These are phyloP conservation scores for Saccharomycopsis vini DNA, from an alignment of 805 yeast species.

Conservation along the genomic window DNA sequence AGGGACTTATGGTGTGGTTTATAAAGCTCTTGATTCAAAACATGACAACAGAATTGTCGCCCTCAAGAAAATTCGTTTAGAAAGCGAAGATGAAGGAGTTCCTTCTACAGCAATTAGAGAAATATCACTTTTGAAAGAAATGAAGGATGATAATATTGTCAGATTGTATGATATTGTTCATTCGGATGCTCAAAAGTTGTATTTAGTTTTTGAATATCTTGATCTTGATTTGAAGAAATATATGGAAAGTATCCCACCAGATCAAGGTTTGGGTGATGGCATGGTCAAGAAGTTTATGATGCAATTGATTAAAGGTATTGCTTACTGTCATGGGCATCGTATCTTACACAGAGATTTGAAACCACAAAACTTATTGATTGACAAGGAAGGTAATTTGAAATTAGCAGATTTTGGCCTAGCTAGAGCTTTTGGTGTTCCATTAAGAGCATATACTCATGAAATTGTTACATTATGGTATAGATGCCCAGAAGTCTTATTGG, in stretches of 20 bases:
- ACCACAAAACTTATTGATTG: slow-evolving; percentile 91
- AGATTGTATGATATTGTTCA: slow-evolving; percentile 89
- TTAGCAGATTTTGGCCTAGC: slow-evolving; percentile 93
- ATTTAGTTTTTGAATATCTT: slow-evolving; percentile 86
- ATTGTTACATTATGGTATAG: slow-evolving; percentile 98
- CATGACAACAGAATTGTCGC: slow-evolving; percentile 95
- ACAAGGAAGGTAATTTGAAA: slow-evolving; percentile 90
- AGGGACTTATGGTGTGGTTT: slow-evolving; percentile 97
- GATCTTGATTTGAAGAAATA: slow-evolving; percentile 93
- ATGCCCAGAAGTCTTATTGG: slow-evolving; percentile 90
- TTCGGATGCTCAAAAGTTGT: slow-evolving; percentile 84
- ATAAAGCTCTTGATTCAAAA: slow-evolving; percentile 83
- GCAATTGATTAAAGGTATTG: slow-evolving; percentile 84
- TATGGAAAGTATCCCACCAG: slow-evolving; percentile 91
- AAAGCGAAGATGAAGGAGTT: slow-evolving; percentile 96
- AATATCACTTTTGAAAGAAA: slow-evolving; percentile 85
- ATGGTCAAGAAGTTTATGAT: slow-evolving; percentile 89
- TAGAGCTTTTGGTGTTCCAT: slow-evolving; percentile 94
- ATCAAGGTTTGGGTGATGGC: slow-evolving; percentile 80
- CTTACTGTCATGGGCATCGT: slow-evolving; percentile 90
- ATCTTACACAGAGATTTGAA: slow-evolving; percentile 92
- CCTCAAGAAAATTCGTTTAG: slow-evolving; percentile 86
- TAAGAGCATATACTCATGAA: slow-evolving; percentile 94
- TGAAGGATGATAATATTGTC: slow-evolving; percentile 89
- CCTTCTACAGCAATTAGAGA: slow-evolving; percentile 98